These are phyloP conservation scores for Chrysosphaeria jannelii DNA, from an alignment of 2,329 filamentous ascomycete species.

Conservation along the genomic window DNA sequence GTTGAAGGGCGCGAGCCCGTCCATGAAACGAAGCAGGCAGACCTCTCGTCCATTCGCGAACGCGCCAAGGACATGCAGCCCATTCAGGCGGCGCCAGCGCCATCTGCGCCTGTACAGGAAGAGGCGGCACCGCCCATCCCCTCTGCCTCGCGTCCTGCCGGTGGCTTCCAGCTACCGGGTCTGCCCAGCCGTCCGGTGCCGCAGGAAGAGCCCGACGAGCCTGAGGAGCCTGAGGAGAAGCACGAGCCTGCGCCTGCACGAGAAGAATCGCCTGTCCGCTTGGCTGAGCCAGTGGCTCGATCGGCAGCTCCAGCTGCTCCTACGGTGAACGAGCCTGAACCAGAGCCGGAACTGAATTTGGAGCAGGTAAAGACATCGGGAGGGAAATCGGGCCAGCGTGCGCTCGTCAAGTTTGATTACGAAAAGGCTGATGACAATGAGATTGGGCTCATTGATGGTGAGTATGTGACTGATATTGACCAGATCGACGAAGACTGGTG, in stretches of 20 bases:
- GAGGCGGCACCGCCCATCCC: constrained; percentile 23
- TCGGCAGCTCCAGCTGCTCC: constrained; percentile 10
- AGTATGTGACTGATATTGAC: constrained; percentile 71
- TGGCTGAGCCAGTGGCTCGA: constrained; percentile 47
- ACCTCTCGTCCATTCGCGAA: constrained; percentile 47
- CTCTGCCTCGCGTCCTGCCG: constrained; percentile 35
- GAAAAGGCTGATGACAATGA: constrained; percentile 96
- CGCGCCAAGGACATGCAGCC: constrained; percentile 54
- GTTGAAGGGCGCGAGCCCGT: constrained; percentile 17
- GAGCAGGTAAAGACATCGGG: constrained; percentile 4
- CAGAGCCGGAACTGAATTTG: constrained; percentile 13
- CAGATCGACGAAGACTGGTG: constrained; percentile 98
- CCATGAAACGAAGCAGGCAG: constrained; percentile 18
- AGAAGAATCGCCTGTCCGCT: constrained; percentile 45
- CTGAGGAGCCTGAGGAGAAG: constrained; percentile 1
- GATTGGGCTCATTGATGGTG: constrained; percentile 66
- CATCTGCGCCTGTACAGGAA: constrained; percentile 5
- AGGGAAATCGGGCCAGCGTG: constrained; percentile 21
- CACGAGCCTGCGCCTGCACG: no score
- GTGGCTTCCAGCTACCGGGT: constrained; percentile 51
- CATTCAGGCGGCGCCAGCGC: constrained; percentile 16
- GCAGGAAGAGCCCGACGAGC: constrained; percentile 5
- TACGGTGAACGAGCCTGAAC: constrained; percentile 22
- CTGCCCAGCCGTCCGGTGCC: constrained; percentile 27
- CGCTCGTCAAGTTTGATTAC: constrained; percentile 76